Base-by-base conservation (phyloP, 371 early-diverging fungal genomes). In the Syncephalastrum monosporum region DNA sequence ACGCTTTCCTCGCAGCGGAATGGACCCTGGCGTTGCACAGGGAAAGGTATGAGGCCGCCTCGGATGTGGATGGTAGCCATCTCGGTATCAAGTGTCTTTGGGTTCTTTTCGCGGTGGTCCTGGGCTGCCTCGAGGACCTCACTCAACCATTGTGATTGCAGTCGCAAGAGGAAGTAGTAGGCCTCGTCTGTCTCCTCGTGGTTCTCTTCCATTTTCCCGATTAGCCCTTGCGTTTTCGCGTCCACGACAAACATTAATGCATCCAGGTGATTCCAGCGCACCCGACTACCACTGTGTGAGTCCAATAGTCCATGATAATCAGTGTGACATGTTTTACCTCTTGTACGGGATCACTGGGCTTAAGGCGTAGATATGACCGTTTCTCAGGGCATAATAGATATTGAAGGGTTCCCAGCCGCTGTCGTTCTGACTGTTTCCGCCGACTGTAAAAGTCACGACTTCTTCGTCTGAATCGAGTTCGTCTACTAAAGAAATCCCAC, bases 381-480 rank as follows among this genome's bases (percentile, higher is more conserved):
- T 67, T 24, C 74, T 68, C 16, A 73, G 61, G 12, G 68, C 65
- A 56, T 71, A 79, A 42, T 69, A 75, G 1, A 79, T 63, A 5
- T 75, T 69, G 24, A 79, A 75, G 2, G 72, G 55, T 47, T 75
- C 79, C 75, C 75, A 79, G 0, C 67, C 73, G 55, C 70, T 73
- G 10, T 41, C 47, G 10, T 65, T 57, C 29, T 71, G 51, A 50
- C 67, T 73, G 13, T 45, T n/a, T 13, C 68, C 69, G 27, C 79
- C 75, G 4, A 75, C 33, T 15, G 68, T 48, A 33, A 79, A 79
- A 6, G 72, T 55, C 14, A 72, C 75, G n/a, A 64, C 74, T 48
- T 79, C 74, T 51, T 79, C 79, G n/a, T 69, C 66, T n/a, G 53
- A 42, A 12, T 68, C 72, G 8, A 64, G 46, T 21, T 60, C 66